These are phyloP conservation scores for Cyberlindnera suaveolens DNA, from an alignment of 805 yeast genomes.

Conservation along the genomic window DNA sequence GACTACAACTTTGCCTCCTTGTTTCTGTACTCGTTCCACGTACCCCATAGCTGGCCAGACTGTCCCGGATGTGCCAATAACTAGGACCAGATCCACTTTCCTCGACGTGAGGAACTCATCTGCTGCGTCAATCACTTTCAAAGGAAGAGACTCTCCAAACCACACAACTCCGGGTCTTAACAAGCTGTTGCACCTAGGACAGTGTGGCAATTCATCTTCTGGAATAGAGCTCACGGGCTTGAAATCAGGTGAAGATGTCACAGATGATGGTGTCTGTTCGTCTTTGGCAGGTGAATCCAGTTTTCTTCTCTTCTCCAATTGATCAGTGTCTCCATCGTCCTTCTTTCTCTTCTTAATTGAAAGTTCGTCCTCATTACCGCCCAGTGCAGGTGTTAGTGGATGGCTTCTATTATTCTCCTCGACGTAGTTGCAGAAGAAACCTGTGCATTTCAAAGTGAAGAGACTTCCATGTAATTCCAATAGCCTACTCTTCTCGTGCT, in stretches of 20 bases:
- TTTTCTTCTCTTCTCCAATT: conserved; percentile 10
- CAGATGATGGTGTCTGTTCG: conserved; percentile 8
- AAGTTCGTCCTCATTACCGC: conserved; percentile 33
- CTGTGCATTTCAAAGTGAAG: conserved; percentile 69
- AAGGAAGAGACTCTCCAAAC: conserved; percentile 87
- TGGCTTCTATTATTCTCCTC: conserved; percentile 45
- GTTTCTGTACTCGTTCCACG: conserved; percentile 64
- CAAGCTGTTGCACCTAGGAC: conserved; percentile 68
- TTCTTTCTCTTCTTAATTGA: conserved; percentile 15
- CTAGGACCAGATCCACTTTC: conserved; percentile 66
- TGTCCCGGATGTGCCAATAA: conserved; percentile 78
- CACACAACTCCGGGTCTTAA: conserved; percentile 89
- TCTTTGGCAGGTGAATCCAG: conserved; percentile 5
- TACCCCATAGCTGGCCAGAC: conserved; percentile 94
- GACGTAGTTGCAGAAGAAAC: conserved; percentile 60
- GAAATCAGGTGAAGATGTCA: conserved; percentile 36
- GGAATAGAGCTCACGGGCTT: conserved; percentile 43
- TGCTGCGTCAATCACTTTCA: conserved; percentile 53
- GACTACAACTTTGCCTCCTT: conserved; percentile 79
- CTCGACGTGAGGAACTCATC: conserved; percentile 57
- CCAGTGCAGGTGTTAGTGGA: conserved; percentile 54
- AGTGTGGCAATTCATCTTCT: conserved; percentile 55
- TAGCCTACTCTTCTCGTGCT: conserved; percentile 46
- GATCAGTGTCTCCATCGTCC: conserved; percentile 4
- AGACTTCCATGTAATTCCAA: conserved; percentile 77